phyloP scores from a whole-genome alignment of 148 eudicot genomes.

The Salicornia ramosissima region DNA sequence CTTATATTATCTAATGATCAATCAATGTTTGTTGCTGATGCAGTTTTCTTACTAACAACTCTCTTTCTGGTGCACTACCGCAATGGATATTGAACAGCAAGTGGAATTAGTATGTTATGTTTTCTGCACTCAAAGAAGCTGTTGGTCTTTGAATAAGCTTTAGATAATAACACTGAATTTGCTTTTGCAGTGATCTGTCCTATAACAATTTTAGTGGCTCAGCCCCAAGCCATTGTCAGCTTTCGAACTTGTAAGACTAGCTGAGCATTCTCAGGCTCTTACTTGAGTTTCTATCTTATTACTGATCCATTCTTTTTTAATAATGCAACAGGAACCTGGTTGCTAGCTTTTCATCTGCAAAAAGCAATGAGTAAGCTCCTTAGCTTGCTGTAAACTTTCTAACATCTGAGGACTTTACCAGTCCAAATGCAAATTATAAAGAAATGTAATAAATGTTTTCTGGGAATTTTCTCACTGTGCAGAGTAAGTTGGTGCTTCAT shows the following conservation, averaged over 20 bases:
- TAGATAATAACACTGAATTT: not conserved
- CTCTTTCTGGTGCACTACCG: constrained; percentile 51
- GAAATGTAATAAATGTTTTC: not conserved
- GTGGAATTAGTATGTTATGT: constrained; percentile 29
- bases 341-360: constrained; percentile 38
- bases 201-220: constrained; percentile 57
- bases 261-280: not conserved
- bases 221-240: constrained; percentile 35
- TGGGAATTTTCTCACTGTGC: not conserved
- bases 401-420: not conserved
- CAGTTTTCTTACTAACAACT: constrained; percentile 60
- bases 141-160: too few relatives aligned
- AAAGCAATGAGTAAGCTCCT: constrained; percentile 39
- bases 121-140: too few relatives aligned
- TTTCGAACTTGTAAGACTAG: constrained; percentile 43
- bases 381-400: not conserved
- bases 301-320: not conserved
- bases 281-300: not conserved
- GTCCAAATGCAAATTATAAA: not conserved
- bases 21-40: not conserved
- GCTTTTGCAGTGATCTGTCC: constrained; percentile 59
- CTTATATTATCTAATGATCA: not conserved
- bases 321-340: constrained; percentile 49
- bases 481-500: constrained; percentile 57
- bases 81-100: constrained; percentile 38